phyloP scores from a whole-genome alignment of 176 grass and related monocot species.

The Chrysopogon serrulatus region DNA sequence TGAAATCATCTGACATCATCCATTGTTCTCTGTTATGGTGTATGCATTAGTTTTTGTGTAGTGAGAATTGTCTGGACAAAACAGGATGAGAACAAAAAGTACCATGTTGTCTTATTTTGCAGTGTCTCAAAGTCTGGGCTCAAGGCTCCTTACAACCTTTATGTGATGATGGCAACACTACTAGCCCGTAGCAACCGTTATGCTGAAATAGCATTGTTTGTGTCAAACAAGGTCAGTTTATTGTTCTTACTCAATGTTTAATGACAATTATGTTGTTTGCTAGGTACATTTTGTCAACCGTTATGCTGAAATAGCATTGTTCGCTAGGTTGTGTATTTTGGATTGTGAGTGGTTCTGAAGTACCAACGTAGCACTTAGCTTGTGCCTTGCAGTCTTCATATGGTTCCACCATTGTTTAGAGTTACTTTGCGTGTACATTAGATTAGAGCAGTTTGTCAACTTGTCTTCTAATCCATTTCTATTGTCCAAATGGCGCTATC shows the following conservation, averaged over 20 bases:
- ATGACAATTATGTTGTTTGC: not conserved
- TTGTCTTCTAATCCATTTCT: not conserved
- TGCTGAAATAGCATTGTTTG: conserved; percentile 76
- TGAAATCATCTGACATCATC: not conserved
- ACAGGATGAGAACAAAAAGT: not conserved
- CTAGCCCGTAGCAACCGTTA: conserved; percentile 54
- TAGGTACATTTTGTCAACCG: not conserved
- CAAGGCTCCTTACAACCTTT: conserved; percentile 66
- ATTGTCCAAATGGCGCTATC: not conserved
- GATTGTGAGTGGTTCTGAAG: not conserved
- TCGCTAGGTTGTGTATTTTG: not conserved
- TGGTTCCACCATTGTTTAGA: not conserved
- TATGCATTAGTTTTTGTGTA: not conserved
- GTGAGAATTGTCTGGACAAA: not conserved
- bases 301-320: too few relatives aligned
- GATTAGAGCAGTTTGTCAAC: not conserved
- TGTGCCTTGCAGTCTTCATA: not conserved
- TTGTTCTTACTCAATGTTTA: conserved; percentile 8
- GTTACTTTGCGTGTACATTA: not conserved
- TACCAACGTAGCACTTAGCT: not conserved
- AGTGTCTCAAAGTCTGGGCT: conserved; percentile 73
- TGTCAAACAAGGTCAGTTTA: conserved; percentile 73
- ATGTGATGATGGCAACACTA: conserved; percentile 62
- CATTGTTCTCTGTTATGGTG: not conserved
- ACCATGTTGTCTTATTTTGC: conserved; percentile 26